Base-by-base conservation (phyloP, 1,139 yeast species). In the Scheffersomyces stambukii region DNA sequence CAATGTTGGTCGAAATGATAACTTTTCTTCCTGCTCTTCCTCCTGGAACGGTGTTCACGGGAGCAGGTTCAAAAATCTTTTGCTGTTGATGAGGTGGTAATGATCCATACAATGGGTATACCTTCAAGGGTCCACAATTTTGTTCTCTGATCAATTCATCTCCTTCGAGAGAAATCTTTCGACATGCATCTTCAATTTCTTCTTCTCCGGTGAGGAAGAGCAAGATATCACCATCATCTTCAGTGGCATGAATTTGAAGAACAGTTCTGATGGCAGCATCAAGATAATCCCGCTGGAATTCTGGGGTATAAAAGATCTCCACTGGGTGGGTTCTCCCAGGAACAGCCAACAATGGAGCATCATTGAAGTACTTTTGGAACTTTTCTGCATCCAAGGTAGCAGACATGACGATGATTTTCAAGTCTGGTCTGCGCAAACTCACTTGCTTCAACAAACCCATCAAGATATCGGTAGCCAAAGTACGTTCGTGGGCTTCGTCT, bases 311-410 rank as follows among this genome's bases (percentile, higher is more conserved):
- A 59, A 86, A 91, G 34, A 91, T 82, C 54, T 91, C 98, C 29
- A 91, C 98, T 1, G 98, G 97, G 52, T 80, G 93, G 2, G 98
- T 91, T 70, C 98, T 78, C 52, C 98, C 98, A 3, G 98, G 96
- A 19, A 91, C 97, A 0, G 97, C 95, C 43, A 91, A 70, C 38
- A 91, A 64, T 13, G 98, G 98, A 13, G 97, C 97, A 48, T 82
- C 77, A 54, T 81, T 75, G 63, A 91, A 91, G 57, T 91, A 91
- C 16, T 57, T 63, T 60, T 91, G 97, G 54, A 91, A 91, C 64
- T 91, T 91, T 56, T 88, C 94, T 2, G 98, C 96, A 63, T 91
- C 97, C 53, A 91, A 73, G 5, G 98, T 91, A 38, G 98, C 98
- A 41, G 96, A 88, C 97, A 89, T 91, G 55, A 91, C 79, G 42